Conservation (phyloP, 1,139 yeast genomes). For the Spencermartinsiella ligniputridi region DNA sequence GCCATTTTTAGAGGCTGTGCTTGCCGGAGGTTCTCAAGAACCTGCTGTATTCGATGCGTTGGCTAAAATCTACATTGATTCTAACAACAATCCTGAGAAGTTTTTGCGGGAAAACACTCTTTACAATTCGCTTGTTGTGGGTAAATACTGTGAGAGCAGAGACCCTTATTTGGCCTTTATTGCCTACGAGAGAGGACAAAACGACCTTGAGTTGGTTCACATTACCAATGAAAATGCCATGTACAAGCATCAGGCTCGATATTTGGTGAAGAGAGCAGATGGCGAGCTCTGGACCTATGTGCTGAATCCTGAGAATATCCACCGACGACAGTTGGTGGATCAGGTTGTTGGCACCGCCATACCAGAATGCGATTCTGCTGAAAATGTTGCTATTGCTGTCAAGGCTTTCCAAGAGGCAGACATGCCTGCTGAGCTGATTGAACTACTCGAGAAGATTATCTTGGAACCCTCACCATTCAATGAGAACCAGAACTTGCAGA, state of each 20-base stretch:
- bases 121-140: constrained; percentile 90
- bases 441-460: constrained; percentile 89
- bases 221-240: constrained; percentile 95
- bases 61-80: constrained; percentile 96
- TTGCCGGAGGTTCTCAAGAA: constrained; percentile 84
- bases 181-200: constrained; percentile 92
- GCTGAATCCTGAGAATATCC: constrained; percentile 66
- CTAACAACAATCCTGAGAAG: constrained; percentile 95
- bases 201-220: constrained; percentile 81
- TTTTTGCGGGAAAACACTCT: constrained; percentile 85
- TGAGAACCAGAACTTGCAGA: constrained; percentile 93
- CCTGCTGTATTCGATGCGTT: constrained; percentile 90
- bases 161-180: constrained; percentile 97
- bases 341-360: constrained; percentile 95
- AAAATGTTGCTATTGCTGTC: constrained; percentile 92
- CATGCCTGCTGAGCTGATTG: constrained; percentile 87
- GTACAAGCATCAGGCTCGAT: constrained; percentile 98
- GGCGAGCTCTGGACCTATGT: constrained; percentile 77
- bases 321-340: constrained; percentile 87
- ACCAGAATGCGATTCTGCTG: constrained; percentile 93
- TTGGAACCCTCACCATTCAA: constrained; percentile 96
- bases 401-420: constrained; percentile 97
- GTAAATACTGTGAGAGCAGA: constrained; percentile 98
- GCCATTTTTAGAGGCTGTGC: constrained; percentile 88
- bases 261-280: constrained; percentile 81